Conservation (phyloP, 148 eudicot species). For the Dianthus caryophyllus region DNA sequence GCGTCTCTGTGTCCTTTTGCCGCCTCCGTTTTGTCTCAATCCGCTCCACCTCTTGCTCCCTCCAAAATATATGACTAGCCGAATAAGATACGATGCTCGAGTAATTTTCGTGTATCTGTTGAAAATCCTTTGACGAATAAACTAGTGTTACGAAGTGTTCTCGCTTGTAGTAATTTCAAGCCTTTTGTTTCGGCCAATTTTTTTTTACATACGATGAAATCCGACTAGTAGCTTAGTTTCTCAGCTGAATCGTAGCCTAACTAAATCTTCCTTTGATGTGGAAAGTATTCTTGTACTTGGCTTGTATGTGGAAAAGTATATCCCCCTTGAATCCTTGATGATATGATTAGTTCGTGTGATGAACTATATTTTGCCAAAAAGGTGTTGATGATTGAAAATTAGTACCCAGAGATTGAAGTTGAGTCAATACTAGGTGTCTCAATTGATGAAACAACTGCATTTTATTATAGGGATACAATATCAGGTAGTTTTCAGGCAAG, state of each 20-base stretch:
- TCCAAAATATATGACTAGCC: background rate
- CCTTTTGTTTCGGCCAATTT: background rate
- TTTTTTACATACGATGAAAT: no score
- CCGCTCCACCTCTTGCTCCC: background rate
- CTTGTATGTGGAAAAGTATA: no score
- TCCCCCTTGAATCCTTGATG: no score
- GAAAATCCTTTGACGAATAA: background rate
- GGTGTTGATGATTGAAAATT: slow-evolving; percentile 1
- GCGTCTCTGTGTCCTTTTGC: background rate
- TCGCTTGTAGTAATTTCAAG: background rate
- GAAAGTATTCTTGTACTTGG: no score
- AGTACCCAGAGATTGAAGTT: background rate
- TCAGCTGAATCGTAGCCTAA: no score
- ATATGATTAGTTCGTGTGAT: no score
- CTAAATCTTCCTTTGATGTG: no score
- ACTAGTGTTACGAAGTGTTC: background rate
- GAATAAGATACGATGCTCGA: background rate
- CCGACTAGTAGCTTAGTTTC: no score
- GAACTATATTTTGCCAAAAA: background rate
- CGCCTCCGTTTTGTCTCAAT: background rate
- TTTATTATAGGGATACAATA: background rate
- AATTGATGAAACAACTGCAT: background rate
- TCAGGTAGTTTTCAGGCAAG: background rate
- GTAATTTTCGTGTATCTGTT: background rate
- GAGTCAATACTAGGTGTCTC: background rate